Base-by-base conservation (phyloP, 768 basidiomycete genomes). In the Mycena capillaripes region DNA sequence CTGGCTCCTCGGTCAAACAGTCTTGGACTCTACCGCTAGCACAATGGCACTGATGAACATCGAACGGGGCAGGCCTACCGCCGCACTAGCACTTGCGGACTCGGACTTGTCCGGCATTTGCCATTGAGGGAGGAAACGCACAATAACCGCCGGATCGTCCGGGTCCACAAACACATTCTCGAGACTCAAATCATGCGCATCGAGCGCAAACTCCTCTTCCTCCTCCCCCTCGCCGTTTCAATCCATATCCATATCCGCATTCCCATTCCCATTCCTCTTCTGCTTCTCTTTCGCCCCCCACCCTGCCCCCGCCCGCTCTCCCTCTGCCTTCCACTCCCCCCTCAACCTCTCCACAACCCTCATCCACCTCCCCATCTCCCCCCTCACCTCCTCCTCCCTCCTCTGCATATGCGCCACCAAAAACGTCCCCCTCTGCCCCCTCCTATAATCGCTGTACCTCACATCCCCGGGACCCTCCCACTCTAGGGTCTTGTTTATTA, bases 111-210 rank as follows among this genome's bases (percentile, higher is more conserved):
- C n/a, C n/a, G n/a, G n/a, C n/a, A n/a, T n/a, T n/a, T n/a, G n/a
- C n/a, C n/a, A n/a, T n/a, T n/a, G n/a, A n/a, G n/a, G n/a, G n/a
- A n/a, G n/a, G n/a, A n/a, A n/a, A n/a, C n/a, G n/a, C n/a, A n/a
- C n/a, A n/a, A n/a, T n/a, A n/a, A n/a, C n/a, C n/a, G n/a, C n/a
- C n/a, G n/a, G n/a, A n/a, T n/a, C n/a, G n/a, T n/a, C n/a, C n/a
- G n/a, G n/a, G n/a, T n/a, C n/a, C n/a, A n/a, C n/a, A n/a, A n/a
- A 96, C 10, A 95, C 83, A 77, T 96, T 96, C 81, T 95, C 93
- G 78, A 95, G 79, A 76, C 93, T 96, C 55, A 97, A 81, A 78
- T 97, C 96, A 73, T 96, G 96, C 76, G 92, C 93, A 76, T 97
- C 95, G 60, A 97, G 81, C 2, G 92, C 90, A 78, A 96, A 95